Evolutionary conservation across 1,139 yeast genomes (phyloP), one percentile per base, ranked within the genome.

Genomic region (Yamadazyma membranifaciens): DNA sequence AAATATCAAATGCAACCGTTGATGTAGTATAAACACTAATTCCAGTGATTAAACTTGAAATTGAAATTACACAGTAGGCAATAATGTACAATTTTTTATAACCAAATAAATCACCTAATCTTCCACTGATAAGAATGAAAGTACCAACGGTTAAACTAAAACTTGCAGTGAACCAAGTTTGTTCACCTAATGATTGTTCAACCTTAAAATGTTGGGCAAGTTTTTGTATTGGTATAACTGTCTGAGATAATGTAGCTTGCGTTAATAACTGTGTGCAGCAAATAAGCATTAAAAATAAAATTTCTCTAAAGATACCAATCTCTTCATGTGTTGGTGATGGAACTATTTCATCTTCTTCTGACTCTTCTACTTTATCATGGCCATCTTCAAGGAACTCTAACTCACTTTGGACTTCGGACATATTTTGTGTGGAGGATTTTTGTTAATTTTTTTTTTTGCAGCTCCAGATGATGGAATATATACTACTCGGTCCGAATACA

Each of bases 61-160:
- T 33, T 0, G 73, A 63, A 30, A 68, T 61, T 74, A 80, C 70
- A 2, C 57, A 36, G 45, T 67, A 79, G 1, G 86, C 84, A 5
- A 66, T 41, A 1, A 79, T 40, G 49, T 69, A 74, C 42, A 79
- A 49, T 30, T 43, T 54, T 49, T 79, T 79, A 50, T 80, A 79
- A 3, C 87, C 88, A 50, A 66, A 70, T 48, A 79, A 57, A 53
- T 82, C 87, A n/a, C 87, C 87, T 16, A 81, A 52, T 36, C 82
- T 69, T 9, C 88, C 88, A 1, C 82, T 73, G 3, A 76, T 62
- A 27, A 82, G 58, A 42, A 81, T 81, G 45, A 81, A 78, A 0
- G 87, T 77, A 9, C 87, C 87, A 11, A 75, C 79, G 0, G 85
- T 75, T 36, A 81, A 60, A 1, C 83, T 72, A 49, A 67, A 80